Conservation (phyloP, 75 land plant genomes). For the Pseudotsuga menziesii region DNA sequence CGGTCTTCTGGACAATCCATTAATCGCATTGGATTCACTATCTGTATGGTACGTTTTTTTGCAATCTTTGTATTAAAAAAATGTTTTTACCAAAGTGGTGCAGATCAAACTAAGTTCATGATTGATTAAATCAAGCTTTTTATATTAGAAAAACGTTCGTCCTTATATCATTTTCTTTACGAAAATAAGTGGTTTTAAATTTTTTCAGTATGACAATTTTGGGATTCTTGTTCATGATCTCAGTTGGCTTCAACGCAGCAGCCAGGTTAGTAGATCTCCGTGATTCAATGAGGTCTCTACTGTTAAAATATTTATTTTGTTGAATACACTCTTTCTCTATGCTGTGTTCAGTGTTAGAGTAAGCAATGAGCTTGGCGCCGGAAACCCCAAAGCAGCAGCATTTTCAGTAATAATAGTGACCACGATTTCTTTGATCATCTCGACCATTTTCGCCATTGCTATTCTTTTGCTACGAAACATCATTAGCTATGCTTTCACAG, state of each 20-base stretch:
- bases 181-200: too few species aligned
- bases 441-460: conserved; percentile 15
- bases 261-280: conserved; percentile 43
- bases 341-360: conserved; percentile 38
- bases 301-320: too few species aligned
- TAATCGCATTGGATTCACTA: conserved; percentile 42
- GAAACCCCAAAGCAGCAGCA: conserved; percentile 47
- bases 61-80: too few species aligned
- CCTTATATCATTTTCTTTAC: too few species aligned
- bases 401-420: conserved; percentile 50
- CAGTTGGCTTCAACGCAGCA: conserved; percentile 74
- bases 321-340: too few species aligned
- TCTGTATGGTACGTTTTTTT: conserved; percentile 36
- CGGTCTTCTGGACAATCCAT: conserved; percentile 42
- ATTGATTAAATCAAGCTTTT: too few species aligned
- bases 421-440: conserved; percentile 25
- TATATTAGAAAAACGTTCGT: too few species aligned
- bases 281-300: too few species aligned
- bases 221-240: conserved; percentile 60
- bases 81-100: too few species aligned
- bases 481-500: conserved; percentile 54
- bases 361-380: conserved; percentile 64
- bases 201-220: conserved; percentile 37
- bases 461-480: conserved; percentile 28
- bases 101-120: too few species aligned